Percentiles rank a stretch among this genome's conserved stretches.
These are phyloP conservation scores for Dioscorea zingiberensis DNA, from an alignment of 106 monocot genomes.

Conservation along the genomic window DNA sequence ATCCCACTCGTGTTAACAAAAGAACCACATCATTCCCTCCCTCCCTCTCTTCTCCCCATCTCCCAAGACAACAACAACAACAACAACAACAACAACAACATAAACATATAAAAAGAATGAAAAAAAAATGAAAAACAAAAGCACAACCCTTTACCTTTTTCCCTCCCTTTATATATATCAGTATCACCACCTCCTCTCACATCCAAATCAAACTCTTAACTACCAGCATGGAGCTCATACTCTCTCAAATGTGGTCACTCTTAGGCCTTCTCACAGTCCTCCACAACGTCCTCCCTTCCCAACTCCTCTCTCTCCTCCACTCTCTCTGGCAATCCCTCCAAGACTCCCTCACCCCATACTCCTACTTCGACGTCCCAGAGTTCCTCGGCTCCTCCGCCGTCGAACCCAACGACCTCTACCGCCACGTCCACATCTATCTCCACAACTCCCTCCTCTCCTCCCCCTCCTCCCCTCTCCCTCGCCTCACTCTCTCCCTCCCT, in stretches of 20 bases:
- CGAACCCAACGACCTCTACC: conserved; percentile 82
- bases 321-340: conserved; percentile 78
- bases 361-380: conserved; percentile 87
- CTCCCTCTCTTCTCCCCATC: no score
- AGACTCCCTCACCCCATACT: conserved; percentile 79
- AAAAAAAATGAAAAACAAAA: no score
- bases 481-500: conserved; percentile 38
- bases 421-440: conserved; percentile 80
- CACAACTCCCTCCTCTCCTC: conserved; percentile 44
- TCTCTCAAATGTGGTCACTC: conserved; percentile 84
- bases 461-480: conserved; percentile 17
- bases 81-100: no score
- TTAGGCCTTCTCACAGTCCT: conserved; percentile 71
- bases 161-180: no score
- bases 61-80: no score
- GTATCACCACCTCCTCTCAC: no score
- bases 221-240: conserved; percentile 49
- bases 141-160: no score
- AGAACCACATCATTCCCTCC: no score
- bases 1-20: no score
- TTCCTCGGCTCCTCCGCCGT: conserved; percentile 65
- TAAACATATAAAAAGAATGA: no score
- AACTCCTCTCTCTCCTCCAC: conserved; percentile 74
- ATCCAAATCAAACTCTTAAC: not conserved
- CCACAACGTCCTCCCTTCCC: conserved; percentile 82